These are phyloP conservation scores for Globisporangium solare DNA, from an alignment of 352 stramenopile genomes.

Conservation along the genomic window DNA sequence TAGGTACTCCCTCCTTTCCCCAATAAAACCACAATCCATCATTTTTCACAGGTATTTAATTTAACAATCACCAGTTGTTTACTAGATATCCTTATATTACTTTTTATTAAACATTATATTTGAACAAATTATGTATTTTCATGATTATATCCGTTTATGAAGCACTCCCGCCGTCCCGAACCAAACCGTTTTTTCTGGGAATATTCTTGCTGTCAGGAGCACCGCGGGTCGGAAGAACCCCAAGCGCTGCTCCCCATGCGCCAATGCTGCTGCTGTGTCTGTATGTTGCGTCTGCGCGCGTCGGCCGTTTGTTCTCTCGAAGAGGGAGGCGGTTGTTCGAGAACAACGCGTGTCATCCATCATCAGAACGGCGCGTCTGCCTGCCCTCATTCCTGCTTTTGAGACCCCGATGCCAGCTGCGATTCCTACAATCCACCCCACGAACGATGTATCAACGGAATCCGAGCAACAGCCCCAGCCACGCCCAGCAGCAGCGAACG, in stretches of 20 bases:
- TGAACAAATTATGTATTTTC: neutral
- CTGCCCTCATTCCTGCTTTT: conserved; percentile 8
- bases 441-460: conserved; percentile 3
- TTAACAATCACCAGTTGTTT: too few relatives aligned
- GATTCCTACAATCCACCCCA: conserved; percentile 7
- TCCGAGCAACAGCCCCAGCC: neutral
- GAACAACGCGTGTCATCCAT: neutral
- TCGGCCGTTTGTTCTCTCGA: too few relatives aligned
- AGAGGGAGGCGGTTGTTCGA: too few relatives aligned
- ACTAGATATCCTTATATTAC: too few relatives aligned
- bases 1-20: neutral
- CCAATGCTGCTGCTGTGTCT: too few relatives aligned
- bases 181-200: conserved; percentile 6
- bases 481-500: neutral
- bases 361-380: neutral
- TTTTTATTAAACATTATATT: neutral
- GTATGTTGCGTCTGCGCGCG: too few relatives aligned
- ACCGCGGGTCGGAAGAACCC: conserved; percentile 7
- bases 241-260: too few relatives aligned
- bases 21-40: neutral
- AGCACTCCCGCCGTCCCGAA: neutral
- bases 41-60: neutral
- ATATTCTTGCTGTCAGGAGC: conserved; percentile 10
- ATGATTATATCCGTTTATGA: neutral
- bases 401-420: conserved; percentile 13